phyloP scores from a whole-genome alignment of 352 stramenopile species.

The Phytophthora brassicae region DNA sequence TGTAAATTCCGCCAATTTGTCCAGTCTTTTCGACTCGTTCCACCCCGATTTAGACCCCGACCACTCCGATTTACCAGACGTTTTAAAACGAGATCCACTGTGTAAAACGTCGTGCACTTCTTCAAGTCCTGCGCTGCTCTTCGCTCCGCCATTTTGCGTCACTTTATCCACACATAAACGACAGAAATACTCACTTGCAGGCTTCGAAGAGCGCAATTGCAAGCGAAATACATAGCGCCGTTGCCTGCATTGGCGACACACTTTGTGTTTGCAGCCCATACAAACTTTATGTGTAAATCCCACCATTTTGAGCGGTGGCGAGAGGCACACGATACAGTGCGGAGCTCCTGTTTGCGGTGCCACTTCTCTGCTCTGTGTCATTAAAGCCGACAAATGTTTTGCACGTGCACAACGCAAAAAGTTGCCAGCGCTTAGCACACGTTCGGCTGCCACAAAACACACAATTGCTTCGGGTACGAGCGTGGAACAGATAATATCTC shows the following conservation, averaged over 20 bases:
- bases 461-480: slow-evolving; percentile 17
- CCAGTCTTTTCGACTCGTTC: slow-evolving; percentile 17
- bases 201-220: slow-evolving; percentile 42
- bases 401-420: slow-evolving; percentile 43
- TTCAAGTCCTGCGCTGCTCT: slow-evolving; percentile 22
- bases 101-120: slow-evolving; percentile 35
- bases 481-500: slow-evolving; percentile 41
- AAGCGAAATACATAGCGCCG: slow-evolving; percentile 52
- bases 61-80: slow-evolving; percentile 16
- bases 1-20: slow-evolving; percentile 33
- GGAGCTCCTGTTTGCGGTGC: slow-evolving; percentile 22
- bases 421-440: slow-evolving; percentile 49
- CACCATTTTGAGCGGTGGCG: slow-evolving; percentile 36
- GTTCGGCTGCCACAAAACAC: slow-evolving; percentile 42
- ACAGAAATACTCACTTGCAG: slow-evolving; percentile 53
- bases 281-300: slow-evolving; percentile 40
- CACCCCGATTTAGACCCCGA: slow-evolving; percentile 13
- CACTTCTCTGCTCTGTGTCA: slow-evolving; percentile 24
- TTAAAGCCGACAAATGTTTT: slow-evolving; percentile 52
- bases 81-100: slow-evolving; percentile 13
- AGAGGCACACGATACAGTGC: slow-evolving; percentile 48
- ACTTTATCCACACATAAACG: slow-evolving; percentile 50
- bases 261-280: slow-evolving; percentile 45
- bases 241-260: slow-evolving; percentile 50
- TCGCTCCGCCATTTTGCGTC: slow-evolving; percentile 15